Conservation (phyloP, 371 early-diverging fungal species). For the Lichtheimia hyalospora region DNA sequence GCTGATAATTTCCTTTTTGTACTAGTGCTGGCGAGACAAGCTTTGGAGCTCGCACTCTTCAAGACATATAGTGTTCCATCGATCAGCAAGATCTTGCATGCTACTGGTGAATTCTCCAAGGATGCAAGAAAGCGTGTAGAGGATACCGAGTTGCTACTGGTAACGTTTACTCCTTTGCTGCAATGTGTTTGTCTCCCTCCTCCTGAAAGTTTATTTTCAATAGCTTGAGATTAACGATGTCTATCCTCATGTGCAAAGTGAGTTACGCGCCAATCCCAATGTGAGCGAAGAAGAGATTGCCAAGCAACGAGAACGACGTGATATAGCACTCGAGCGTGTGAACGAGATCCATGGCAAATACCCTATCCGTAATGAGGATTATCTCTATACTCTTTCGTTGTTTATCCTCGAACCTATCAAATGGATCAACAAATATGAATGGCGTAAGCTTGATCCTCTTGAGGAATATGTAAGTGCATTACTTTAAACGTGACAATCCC, state of each 20-base stretch:
- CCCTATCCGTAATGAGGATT: slow-evolving; percentile 49
- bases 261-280: neutral
- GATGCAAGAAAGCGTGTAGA: slow-evolving; percentile 42
- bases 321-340: slow-evolving; percentile 21
- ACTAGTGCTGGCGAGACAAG: slow-evolving; percentile 22
- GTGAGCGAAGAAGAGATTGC: neutral
- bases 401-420: slow-evolving; percentile 45
- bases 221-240: slow-evolving; percentile 6
- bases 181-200: neutral
- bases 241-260: slow-evolving; percentile 4
- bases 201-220: neutral
- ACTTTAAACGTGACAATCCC: neutral
- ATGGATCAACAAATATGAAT: slow-evolving; percentile 51
- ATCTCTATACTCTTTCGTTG: slow-evolving; percentile 42
- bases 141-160: slow-evolving; percentile 48
- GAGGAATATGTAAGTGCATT: slow-evolving; percentile 33
- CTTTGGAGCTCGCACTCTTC: slow-evolving; percentile 49
- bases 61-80: slow-evolving; percentile 52
- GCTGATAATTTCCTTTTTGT: neutral
- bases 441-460: slow-evolving; percentile 39
- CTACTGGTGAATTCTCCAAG: slow-evolving; percentile 43
- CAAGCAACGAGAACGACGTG: neutral
- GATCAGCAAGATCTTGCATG: slow-evolving; percentile 45
- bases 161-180: neutral
- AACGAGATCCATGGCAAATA: slow-evolving; percentile 56